Conservation (phyloP, 345 rosid genomes). For the Eucalyptus sp. region DNA sequence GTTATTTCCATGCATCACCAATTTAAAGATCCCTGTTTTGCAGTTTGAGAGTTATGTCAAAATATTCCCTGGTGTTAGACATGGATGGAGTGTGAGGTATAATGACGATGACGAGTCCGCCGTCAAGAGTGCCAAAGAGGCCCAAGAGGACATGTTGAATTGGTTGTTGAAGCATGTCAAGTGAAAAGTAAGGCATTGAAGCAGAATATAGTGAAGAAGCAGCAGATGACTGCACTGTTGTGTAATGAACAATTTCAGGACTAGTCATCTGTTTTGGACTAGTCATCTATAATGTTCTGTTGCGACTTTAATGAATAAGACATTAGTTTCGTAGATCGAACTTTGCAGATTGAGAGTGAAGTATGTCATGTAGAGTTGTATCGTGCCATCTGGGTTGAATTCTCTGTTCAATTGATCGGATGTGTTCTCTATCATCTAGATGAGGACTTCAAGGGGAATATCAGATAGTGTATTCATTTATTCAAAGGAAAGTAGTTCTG, state of each 20-base stretch:
- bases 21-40: background rate
- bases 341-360: background rate
- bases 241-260: background rate
- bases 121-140: background rate
- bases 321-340: background rate
- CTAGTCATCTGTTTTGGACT: background rate
- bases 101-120: constrained; percentile 14
- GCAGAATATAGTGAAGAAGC: background rate
- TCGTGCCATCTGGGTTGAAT: background rate
- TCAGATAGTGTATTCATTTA: background rate
- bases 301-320: background rate
- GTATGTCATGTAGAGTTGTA: background rate
- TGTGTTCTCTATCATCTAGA: background rate
- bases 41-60: constrained; percentile 25
- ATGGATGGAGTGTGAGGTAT: constrained; percentile 68
- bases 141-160: background rate
- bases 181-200: background rate
- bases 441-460: background rate
- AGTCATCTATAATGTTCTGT: background rate
- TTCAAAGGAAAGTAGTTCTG: background rate
- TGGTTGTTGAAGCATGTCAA: background rate
- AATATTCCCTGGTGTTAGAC: constrained; percentile 37
- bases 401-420: background rate
- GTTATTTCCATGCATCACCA: background rate
- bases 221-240: background rate